Evolutionary conservation across 2,329 filamentous ascomycete genomes (phyloP), one percentile per base, ranked within the genome.

Genomic region (Clonostachys chloroleuca): DNA sequence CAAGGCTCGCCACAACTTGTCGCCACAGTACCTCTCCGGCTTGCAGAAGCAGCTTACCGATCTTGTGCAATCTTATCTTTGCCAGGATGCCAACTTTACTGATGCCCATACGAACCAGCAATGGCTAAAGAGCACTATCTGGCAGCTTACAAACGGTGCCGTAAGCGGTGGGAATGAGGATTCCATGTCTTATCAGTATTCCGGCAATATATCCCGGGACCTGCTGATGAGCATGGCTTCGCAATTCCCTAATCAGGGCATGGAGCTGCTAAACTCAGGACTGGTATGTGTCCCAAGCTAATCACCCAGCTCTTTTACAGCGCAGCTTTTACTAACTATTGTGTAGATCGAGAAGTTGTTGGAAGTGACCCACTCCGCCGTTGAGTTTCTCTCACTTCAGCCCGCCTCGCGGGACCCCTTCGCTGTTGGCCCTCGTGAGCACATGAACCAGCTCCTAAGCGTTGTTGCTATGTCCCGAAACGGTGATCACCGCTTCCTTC

Each of bases 281-380:
- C 64, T 95, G 65, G 86, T 89, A 69, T 63, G 82, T 72, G 20
- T 7, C 14, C 12, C 12, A 20, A 16, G 5, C 34, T 18, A 13
- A 9, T 5, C 37, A 14, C 3, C 18, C 18, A 5, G 14, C 12
- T 8, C 10, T 16, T 4, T 41, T 43, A 44, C 4, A 13, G 16
- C 20, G 16, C 10, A 34, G 6, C 30, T 18, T 12, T 18, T 39
- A 12, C 40, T 45, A 34, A 45, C 40, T 33, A 5, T 10, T 2
- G 12, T 30, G 1, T 55, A 85, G 80, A 82, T 94, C 50, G 88
- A 92, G 60, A 92, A 92, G 61, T 69, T 95, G 12, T 80, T 94
- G 56, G 86, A 92, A 54, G 80, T 92, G 35, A 83, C 87, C 12
- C 86, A 80, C 61, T 83, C 84, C 14, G 73, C 94, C 51, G 85